Percentiles rank a stretch among this genome's conserved stretches.
Conservation (phyloP, 768 basidiomycete species). For the Mycena belliarum region DNA sequence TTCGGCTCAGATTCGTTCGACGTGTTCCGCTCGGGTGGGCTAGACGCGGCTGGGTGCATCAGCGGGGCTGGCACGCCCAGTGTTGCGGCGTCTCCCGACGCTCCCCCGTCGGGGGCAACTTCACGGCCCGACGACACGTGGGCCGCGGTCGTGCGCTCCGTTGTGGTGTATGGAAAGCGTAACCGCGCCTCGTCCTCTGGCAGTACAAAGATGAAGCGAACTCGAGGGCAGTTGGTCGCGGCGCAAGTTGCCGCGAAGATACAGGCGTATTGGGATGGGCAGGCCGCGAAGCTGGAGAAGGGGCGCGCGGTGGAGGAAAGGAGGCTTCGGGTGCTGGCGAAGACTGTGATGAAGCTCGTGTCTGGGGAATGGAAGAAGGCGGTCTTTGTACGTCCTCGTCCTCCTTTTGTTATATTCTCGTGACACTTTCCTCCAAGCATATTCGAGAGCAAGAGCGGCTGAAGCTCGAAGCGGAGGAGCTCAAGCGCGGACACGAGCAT, state of each 20-base stretch:
- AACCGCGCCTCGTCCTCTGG: neutral
- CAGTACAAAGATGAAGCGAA: slow-evolving; percentile 29
- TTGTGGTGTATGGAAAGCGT: slow-evolving; percentile 28
- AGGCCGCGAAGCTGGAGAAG: slow-evolving; percentile 62
- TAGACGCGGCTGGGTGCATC: neutral
- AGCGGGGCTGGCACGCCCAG: slow-evolving; percentile 1
- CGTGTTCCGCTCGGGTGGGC: neutral
- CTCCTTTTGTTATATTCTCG: neutral
- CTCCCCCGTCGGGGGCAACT: slow-evolving; percentile 25
- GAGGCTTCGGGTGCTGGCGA: slow-evolving; percentile 64
- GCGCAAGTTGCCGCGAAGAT: slow-evolving; percentile 66
- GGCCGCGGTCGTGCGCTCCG: slow-evolving; percentile 58
- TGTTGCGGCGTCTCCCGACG: neutral
- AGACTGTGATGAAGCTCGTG: slow-evolving; percentile 70
- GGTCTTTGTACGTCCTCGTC: slow-evolving; percentile 60
- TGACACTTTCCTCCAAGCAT: slow-evolving; percentile 45
- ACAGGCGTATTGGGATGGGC: slow-evolving; percentile 73
- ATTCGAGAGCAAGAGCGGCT: slow-evolving; percentile 70
- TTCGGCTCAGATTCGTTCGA: slow-evolving; percentile 19
- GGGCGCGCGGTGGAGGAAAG: slow-evolving; percentile 63
- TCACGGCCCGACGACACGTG: slow-evolving; percentile 48
- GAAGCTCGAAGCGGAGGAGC: slow-evolving; percentile 73
- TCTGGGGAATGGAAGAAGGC: slow-evolving; percentile 86
- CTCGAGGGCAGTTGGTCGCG: slow-evolving; percentile 40
- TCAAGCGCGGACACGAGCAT: slow-evolving; percentile 78